Conservation (phyloP, 805 yeast species). For the Komagataella pseudopastoris region DNA sequence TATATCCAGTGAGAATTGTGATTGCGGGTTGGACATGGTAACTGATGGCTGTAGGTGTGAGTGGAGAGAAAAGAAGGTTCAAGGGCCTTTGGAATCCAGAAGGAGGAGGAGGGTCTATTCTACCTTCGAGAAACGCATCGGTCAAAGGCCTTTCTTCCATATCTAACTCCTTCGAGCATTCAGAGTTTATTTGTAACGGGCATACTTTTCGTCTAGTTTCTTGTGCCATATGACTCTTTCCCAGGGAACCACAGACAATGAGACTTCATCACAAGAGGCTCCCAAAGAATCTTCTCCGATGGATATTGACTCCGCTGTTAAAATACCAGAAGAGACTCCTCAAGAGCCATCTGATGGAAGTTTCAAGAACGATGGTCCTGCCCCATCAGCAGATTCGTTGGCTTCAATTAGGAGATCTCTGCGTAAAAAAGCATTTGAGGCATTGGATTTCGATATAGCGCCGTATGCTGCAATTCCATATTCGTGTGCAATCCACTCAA, state of each 20-base stretch:
- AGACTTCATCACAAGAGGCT: neutral
- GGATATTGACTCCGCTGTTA: neutral
- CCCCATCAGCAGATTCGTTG: slow-evolving; percentile 1
- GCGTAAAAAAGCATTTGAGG: slow-evolving; percentile 3
- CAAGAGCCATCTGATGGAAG: slow-evolving; percentile 1
- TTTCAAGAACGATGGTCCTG: slow-evolving; percentile 4
- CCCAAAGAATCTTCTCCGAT: neutral
- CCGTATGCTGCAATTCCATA: slow-evolving; percentile 88
- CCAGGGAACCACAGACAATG: neutral
- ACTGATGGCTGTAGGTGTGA: neutral
- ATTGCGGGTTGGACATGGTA: neutral
- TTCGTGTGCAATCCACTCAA: slow-evolving; percentile 60
- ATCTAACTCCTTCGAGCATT: neutral
- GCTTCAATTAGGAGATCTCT: slow-evolving; percentile 3
- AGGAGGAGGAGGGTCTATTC: neutral
- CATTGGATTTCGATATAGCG: slow-evolving; percentile 36
- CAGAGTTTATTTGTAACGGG: neutral
- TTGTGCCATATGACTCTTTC: neutral
- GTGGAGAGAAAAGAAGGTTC: neutral
- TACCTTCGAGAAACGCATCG: neutral
- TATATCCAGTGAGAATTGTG: slow-evolving; percentile 37
- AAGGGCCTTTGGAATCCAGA: neutral
- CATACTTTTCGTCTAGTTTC: neutral
- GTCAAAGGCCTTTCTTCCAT: neutral
- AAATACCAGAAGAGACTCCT: slow-evolving; percentile 6